Percentiles rank a stretch among this genome's conserved stretches.
phyloP scores from a whole-genome alignment of 108 stramenopile species.

The Schizochytrium sp. region DNA sequence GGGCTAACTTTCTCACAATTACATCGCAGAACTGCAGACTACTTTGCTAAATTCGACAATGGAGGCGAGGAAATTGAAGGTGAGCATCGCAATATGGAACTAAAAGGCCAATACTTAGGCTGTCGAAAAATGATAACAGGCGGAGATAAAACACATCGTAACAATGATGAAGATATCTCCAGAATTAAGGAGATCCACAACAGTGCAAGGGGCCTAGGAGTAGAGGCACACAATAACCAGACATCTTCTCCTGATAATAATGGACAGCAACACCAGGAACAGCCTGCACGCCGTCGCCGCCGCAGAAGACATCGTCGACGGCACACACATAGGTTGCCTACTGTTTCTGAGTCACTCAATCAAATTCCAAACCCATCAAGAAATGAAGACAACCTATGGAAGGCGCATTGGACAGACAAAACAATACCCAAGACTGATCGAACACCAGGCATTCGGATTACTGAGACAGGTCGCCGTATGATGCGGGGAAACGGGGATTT shows the following conservation, averaged over 20 bases:
- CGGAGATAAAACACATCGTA: background rate
- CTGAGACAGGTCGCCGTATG: background rate
- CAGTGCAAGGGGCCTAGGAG: background rate
- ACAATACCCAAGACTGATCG: constrained; percentile 1
- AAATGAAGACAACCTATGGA: constrained; percentile 47
- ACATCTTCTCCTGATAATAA: background rate
- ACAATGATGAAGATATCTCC: background rate
- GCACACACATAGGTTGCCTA: background rate
- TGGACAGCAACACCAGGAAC: background rate
- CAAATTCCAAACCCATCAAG: background rate
- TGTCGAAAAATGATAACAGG: background rate
- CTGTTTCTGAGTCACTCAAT: background rate
- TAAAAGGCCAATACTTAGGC: constrained; percentile 43
- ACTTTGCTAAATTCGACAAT: constrained; percentile 13
- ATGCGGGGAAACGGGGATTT: constrained; percentile 19
- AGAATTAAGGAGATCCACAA: background rate
- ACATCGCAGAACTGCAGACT: constrained; percentile 39
- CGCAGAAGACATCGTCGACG: background rate
- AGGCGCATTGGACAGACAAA: constrained; percentile 52
- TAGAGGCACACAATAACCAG: background rate
- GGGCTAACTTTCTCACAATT: constrained; percentile 52
- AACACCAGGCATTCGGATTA: background rate
- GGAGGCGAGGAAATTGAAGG: background rate
- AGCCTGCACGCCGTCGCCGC: background rate
- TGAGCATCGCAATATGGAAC: constrained; percentile 14